Base-by-base conservation (phyloP, 2,329 filamentous ascomycete species). In the Colletotrichum spaethianum region DNA sequence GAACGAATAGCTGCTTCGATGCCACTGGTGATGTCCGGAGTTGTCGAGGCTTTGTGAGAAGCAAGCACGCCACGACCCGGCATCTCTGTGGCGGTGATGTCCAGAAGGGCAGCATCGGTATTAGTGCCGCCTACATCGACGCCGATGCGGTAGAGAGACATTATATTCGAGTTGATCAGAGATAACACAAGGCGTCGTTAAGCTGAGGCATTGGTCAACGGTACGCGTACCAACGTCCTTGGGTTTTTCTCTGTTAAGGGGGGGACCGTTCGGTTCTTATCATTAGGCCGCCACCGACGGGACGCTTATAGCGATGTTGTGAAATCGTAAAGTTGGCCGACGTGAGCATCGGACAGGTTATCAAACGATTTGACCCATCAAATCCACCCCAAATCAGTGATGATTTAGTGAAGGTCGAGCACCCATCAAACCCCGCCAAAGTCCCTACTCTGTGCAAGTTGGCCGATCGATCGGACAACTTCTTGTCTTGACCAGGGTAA, bases 31-130 rank as follows among this genome's bases (percentile, higher is more conserved):
- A 87, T 86, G 75, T 88, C 84, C n/a, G 81, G 74, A 1, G 86
- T 88, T 0, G 86, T 88, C 0, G 84, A 78, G 4, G 86, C 83
- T 76, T 88, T 88, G 77, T 84, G 80, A 20, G 83, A 86, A 4
- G 85, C 85, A 5, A 85, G 75, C 11, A 87, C 83, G 28, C 84
- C 83, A 50, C 83, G 81, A 23, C 78, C 79, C 3, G 80, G 77
- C 23, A 75, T 76, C 62, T 81, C 76, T 9, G 77, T 70, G 16
- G 80, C 79, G n/a, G 76, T 80, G 67, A 84, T 76, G 74, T 86
- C 83, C 36, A 87, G 79, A 63, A 87, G 81, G 31, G 83, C 85
- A 38, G 83, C 82, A 74, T 87, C 85, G 5, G 82, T 83, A 75
- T 83, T 83, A 62, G 81, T 83, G 61, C 82, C 82, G 31, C 82